Evolutionary conservation across 768 basidiomycete species (phyloP).

Genomic region (Phylloporus rhodoxanthus): DNA sequence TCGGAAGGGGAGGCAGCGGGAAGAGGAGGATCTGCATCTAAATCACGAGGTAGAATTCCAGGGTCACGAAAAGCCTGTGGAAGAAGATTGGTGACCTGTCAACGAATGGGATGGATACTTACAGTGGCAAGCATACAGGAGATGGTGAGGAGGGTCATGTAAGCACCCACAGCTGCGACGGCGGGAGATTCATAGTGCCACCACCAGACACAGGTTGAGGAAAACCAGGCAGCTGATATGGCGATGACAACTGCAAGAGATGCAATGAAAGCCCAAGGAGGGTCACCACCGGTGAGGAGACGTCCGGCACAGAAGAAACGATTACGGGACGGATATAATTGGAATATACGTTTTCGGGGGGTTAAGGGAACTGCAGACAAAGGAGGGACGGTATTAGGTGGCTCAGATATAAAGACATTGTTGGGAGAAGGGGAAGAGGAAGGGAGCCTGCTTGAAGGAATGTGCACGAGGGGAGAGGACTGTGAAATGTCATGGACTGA

Average conservation of each 20-base stretch:
- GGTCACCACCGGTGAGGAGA: slow-evolving; percentile 80
- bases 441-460: slow-evolving; percentile 18
- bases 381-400: slow-evolving; percentile 28
- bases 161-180: slow-evolving; percentile 60
- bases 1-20: slow-evolving; percentile 59
- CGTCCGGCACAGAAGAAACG: slow-evolving; percentile 68
- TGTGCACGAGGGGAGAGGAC: slow-evolving; percentile 19
- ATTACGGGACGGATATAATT: slow-evolving; percentile 67
- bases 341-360: slow-evolving; percentile 47
- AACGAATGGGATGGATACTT: slow-evolving; percentile 23
- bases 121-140: slow-evolving; percentile 76
- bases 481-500: slow-evolving; percentile 9
- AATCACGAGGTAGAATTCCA: slow-evolving; percentile 81
- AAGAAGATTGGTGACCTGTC: neutral
- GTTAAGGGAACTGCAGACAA: slow-evolving; percentile 31
- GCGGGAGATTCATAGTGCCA: slow-evolving; percentile 76
- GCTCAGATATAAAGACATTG: slow-evolving; percentile 26
- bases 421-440: slow-evolving; percentile 27
- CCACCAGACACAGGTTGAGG: slow-evolving; percentile 84
- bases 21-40: slow-evolving; percentile 83
- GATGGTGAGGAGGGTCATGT: slow-evolving; percentile 59
- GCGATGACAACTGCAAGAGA: slow-evolving; percentile 56
- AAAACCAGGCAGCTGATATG: slow-evolving; percentile 79
- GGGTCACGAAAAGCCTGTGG: slow-evolving; percentile 71
- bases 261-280: slow-evolving; percentile 72